Evolutionary conservation across 768 basidiomycete species (phyloP).

Genomic region (Amylocystis lapponica): DNA sequence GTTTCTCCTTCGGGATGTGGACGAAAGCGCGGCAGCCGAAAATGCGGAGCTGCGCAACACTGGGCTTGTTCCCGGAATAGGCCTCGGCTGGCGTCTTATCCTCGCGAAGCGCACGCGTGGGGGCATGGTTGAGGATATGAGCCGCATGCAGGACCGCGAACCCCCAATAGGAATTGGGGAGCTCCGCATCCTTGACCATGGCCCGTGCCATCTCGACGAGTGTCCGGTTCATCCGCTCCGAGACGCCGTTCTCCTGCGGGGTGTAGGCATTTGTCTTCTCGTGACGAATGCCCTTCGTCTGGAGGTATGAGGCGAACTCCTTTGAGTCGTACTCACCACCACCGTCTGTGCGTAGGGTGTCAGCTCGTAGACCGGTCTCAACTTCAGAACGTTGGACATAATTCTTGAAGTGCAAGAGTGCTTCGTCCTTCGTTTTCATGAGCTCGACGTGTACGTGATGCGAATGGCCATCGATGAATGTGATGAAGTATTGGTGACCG

Average conservation of each 20-base stretch:
- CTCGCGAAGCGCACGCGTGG: conserved; percentile 2
- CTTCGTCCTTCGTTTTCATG: conserved; percentile 12
- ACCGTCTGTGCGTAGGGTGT: conserved; percentile 14
- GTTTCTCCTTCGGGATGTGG: conserved; percentile 16
- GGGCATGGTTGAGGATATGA: conserved; percentile 10
- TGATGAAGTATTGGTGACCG: conserved; percentile 15
- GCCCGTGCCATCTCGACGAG: conserved; percentile 6
- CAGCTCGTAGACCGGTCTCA: conserved; percentile 8
- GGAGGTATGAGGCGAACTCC: conserved; percentile 2
- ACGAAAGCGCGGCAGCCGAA: conserved; percentile 21
- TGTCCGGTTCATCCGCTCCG: conserved; percentile 31
- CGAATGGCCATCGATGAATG: conserved; percentile 16
- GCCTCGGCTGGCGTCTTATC: conserved; percentile 12
- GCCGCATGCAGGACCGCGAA: conserved; percentile 4
- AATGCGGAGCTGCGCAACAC: conserved; percentile 13
- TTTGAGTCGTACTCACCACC: conserved; percentile 21
- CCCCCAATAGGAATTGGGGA: conserved; percentile 13
- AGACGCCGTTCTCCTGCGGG: conserved; percentile 29
- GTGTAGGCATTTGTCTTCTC: conserved; percentile 13
- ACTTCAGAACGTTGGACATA: conserved; percentile 12
- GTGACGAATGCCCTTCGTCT: conserved; percentile 14
- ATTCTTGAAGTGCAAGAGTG: conserved; percentile 3
- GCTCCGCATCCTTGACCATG: conserved; percentile 9
- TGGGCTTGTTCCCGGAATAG: conserved; percentile 5
- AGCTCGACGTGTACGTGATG: conserved; percentile 13